Evolutionary conservation across 169 alveolate species (phyloP).

Genomic region (Babesia sp.): DNA sequence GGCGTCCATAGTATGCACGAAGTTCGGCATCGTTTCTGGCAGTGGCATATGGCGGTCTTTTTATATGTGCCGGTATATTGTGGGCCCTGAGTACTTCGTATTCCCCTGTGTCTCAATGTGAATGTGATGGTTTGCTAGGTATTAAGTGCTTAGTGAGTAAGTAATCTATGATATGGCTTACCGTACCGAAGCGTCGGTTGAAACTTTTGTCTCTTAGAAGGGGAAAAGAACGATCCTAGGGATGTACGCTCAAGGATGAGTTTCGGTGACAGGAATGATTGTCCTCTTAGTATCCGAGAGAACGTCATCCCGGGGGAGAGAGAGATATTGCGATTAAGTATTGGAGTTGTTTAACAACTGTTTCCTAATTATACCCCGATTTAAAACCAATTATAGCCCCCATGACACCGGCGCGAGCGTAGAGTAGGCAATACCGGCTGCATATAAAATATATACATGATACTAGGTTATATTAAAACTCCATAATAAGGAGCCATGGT

Average conservation of each 20-base stretch:
- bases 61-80: constrained; percentile 69
- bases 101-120: constrained; percentile 42
- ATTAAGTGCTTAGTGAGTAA: not conserved
- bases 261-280: constrained; percentile 51
- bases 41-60: constrained; percentile 67
- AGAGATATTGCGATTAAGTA: too few relatives aligned
- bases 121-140: too few relatives aligned
- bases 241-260: constrained; percentile 35
- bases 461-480: too few relatives aligned
- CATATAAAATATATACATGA: not conserved
- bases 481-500: not conserved
- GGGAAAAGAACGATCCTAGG: not conserved
- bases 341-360: too few relatives aligned
- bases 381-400: not conserved
- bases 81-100: constrained; percentile 62
- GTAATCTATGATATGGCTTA: not conserved
- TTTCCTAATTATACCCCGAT: too few relatives aligned
- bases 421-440: not conserved
- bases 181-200: constrained; percentile 41
- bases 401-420: not conserved
- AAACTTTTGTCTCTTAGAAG: not conserved
- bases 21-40: constrained; percentile 21
- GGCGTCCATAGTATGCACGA: constrained; percentile 25
- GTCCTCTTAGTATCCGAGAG: not conserved
- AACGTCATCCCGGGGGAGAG: not conserved